Conservation (phyloP, 306 rosid species). For the Rosa lucieae region DNA sequence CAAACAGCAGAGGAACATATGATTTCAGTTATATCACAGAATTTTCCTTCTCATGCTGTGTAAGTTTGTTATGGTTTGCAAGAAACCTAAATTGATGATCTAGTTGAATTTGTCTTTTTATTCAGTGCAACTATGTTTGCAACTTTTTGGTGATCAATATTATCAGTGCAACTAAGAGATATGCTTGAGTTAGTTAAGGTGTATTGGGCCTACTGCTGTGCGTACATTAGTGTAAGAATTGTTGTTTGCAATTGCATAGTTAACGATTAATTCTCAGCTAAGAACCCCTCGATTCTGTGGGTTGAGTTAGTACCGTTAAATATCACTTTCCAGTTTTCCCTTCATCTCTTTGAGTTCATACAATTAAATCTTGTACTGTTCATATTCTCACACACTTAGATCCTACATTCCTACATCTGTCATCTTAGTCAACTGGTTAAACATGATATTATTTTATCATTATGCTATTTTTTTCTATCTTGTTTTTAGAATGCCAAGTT, state of each 20-base stretch:
- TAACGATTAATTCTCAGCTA: not conserved
- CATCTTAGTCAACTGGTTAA: not conserved
- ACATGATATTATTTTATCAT: not conserved
- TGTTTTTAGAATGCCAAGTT: not conserved
- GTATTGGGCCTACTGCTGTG: not conserved
- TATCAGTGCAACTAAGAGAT: not conserved
- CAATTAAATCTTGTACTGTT: not conserved
- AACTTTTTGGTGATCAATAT: not conserved
- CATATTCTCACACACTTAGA: not conserved
- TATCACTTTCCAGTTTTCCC: not conserved
- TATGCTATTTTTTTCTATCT: not conserved
- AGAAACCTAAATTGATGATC: not conserved
- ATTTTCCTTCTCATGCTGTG: conserved; percentile 87
- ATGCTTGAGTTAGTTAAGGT: not conserved
- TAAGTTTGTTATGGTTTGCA: conserved; percentile 23
- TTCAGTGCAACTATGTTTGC: not conserved
- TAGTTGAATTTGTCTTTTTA: not conserved
- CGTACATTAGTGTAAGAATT: not conserved
- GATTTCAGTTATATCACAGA: conserved; percentile 59
- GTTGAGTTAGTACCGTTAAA: not conserved
- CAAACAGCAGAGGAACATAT: conserved; percentile 86
- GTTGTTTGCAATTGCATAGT: not conserved
- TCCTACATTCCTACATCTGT: not conserved
- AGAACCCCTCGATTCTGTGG: not conserved
- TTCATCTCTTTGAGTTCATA: not conserved